Evolutionary conservation across 208 protist species (phyloP).

Genomic region (Wallacemonas collosoma): DNA sequence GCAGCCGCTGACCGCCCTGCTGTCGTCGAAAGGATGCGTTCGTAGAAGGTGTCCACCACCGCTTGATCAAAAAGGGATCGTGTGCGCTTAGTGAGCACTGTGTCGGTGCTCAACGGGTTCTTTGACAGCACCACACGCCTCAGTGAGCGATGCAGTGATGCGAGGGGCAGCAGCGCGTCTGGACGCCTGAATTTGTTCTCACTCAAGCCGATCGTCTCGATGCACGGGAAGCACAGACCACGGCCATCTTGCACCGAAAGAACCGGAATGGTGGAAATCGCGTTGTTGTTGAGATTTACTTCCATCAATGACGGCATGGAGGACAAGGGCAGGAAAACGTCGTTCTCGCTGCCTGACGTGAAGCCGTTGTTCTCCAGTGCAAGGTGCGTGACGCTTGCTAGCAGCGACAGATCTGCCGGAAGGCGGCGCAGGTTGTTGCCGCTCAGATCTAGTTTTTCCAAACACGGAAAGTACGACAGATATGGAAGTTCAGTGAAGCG

Average conservation of each 20-base stretch:
- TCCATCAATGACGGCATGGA: conserved; percentile 84
- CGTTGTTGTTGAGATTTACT: conserved; percentile 86
- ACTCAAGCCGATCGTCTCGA: conserved; percentile 71
- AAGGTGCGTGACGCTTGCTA: conserved; percentile 81
- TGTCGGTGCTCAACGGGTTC: conserved; percentile 49
- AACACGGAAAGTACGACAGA: conserved; percentile 60
- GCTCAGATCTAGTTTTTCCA: conserved; percentile 85
- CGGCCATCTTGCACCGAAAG: conserved; percentile 48
- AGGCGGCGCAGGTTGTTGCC: conserved; percentile 71
- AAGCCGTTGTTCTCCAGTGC: conserved; percentile 84
- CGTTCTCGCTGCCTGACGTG: conserved; percentile 19
- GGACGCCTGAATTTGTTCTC: conserved; percentile 53
- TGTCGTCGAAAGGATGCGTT: conserved; percentile 13
- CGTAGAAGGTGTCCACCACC: conserved; percentile 67
- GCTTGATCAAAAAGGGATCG: conserved; percentile 45
- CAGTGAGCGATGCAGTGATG: conserved; percentile 63
- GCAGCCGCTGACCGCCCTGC: background rate
- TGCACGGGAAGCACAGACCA: conserved; percentile 60
- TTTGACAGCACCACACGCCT: conserved; percentile 62
- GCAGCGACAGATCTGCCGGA: conserved; percentile 66
- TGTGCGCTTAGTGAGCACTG: conserved; percentile 27
- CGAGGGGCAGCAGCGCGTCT: conserved; percentile 52
- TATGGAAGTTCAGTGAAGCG: conserved; percentile 52
- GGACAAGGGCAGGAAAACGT: conserved; percentile 72
- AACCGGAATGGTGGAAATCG: conserved; percentile 54